Evolutionary conservation across 129 eudicot species (phyloP), one percentile per base, ranked within the genome.

Genomic region (Flaveria bidentis): DNA sequence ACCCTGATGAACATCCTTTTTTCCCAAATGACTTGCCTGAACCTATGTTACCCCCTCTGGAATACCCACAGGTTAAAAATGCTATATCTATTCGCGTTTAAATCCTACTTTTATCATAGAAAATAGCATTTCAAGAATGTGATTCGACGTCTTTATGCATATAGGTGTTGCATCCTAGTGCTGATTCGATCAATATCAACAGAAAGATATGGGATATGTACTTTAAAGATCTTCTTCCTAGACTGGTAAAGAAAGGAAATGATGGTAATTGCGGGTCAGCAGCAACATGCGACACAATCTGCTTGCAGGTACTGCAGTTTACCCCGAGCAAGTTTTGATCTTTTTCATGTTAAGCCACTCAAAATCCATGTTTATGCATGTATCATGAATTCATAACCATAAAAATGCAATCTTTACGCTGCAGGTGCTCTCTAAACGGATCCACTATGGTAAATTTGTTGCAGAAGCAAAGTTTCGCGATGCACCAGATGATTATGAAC

Each of bases 1-100:
- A 88, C 78, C 98, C 98, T 2, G 98, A 94, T 62, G 98, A 94
- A 76, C 97, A 94, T 84, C 96, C 98, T 47, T 94, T 94, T 88
- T 94, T 94, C 80, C 89, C 96, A 22, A 79, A 86, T 42, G 88
- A 82, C 57, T 83, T 94, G 66, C 97, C 93, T 9, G 86, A 84
- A 39, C 85, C 98, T n/a, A 17, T 94, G 86, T 58, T 94, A 83
- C 98, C 98, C 5, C 98, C 98, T 77, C 63, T 94, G 74, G 86
- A 91, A 47, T 94, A 88, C 78, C 98, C 98, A 6, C 84, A 79
- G 91, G 98, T 93, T 49, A 84, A 81, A 81, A 12, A 13, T 73
- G 61, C 78, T 57, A 67, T 12, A 41, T 80, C 53, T 78, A 47
- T 56, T 18, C 5, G 15, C 39, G 65, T 72, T 14, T 17, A 1